Evolutionary conservation across 2,329 filamentous ascomycete species (phyloP), one percentile per base, ranked within the genome.

Genomic region (Aaosphaeria arxii): DNA sequence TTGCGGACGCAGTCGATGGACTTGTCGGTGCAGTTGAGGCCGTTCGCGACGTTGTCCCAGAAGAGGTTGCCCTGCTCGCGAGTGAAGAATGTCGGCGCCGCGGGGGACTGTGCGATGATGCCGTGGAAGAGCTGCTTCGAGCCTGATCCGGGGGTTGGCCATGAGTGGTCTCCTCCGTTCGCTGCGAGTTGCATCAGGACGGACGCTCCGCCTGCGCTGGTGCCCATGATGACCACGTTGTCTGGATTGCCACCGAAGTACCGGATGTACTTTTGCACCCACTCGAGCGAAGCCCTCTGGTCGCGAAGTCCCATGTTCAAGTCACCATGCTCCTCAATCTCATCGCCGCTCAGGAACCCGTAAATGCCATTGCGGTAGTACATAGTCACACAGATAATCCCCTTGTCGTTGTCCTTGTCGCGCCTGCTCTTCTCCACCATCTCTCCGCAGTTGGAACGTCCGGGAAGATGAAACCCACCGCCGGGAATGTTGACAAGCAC

Each of bases 401-500:
- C 64, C 48, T 67, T 67, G 49, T 66, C 62, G n/a, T 41, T 41
- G 30, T 46, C 43, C 35, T 40, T 63, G 41, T 61, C 61, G 28
- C 53, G 51, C 13, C 63, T 52, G 32, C 58, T 57, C 53, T 67
- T 67, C 45, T 59, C 59, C 30, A 64, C 62, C 56, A 66, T 60
- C 40, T 63, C 63, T 5, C 56, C 58, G 30, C 63, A 62, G 43
- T 63, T 67, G 40, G 61, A 58, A 31, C 64, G 55, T 6, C 64
- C 64, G 11, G 64, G 64, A 3, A 66, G 47, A 44, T 74, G 71
- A 59, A 74, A 74, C 0, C 72, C 72, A 39, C 71, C 73, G 5
- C 74, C 74, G 24, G 75, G 74, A 58, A 76, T 76, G 51, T 75
- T 76, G 1, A 77, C 69, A 17, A 72, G 56, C 1, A 75, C 71